A percentile compares a stretch with the other conserved stretches of the same genome.
Evolutionary conservation across 2,329 filamentous ascomycete genomes (phyloP).

Genomic region (Acrodontium crateriforme): DNA sequence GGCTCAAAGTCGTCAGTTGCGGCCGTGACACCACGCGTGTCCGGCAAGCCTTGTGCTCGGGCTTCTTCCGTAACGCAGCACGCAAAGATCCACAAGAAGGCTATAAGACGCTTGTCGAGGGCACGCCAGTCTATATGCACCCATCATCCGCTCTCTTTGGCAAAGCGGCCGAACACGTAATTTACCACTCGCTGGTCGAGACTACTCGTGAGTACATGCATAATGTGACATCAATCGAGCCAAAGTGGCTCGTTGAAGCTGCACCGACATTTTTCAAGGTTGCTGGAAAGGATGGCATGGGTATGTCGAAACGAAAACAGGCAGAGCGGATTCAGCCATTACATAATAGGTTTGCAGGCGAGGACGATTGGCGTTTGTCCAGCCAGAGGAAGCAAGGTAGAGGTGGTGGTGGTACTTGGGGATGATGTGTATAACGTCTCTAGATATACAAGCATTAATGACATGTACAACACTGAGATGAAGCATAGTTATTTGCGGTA

Average conservation of each 20-base stretch:
- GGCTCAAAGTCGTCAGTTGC: constrained; percentile 68
- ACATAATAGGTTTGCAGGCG: constrained; percentile 81
- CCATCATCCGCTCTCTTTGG: constrained; percentile 85
- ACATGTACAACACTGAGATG: no score
- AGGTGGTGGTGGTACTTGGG: constrained; percentile 90
- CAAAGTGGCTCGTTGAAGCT: constrained; percentile 84
- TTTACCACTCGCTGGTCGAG: constrained; percentile 81
- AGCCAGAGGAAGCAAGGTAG: constrained; percentile 76
- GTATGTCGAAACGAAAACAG: constrained; percentile 76
- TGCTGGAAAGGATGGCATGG: constrained; percentile 58
- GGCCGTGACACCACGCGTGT: constrained; percentile 78
- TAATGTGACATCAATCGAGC: constrained; percentile 81
- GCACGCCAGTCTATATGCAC: constrained; percentile 89
- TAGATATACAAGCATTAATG: no score
- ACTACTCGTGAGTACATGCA: constrained; percentile 99
- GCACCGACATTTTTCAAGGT: constrained; percentile 99
- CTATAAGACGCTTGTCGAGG: constrained; percentile 94
- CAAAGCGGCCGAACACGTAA: constrained; percentile 90
- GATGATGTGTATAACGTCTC: no score
- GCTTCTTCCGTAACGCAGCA: constrained; percentile 91
- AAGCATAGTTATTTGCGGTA: no score
- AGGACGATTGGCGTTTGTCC: constrained; percentile 89
- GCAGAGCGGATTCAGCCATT: constrained; percentile 89
- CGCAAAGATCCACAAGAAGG: constrained; percentile 93
- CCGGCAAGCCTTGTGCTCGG: constrained; percentile 74